Conservation (phyloP, 305 asterid genomes). For the Rubia peregrina region DNA sequence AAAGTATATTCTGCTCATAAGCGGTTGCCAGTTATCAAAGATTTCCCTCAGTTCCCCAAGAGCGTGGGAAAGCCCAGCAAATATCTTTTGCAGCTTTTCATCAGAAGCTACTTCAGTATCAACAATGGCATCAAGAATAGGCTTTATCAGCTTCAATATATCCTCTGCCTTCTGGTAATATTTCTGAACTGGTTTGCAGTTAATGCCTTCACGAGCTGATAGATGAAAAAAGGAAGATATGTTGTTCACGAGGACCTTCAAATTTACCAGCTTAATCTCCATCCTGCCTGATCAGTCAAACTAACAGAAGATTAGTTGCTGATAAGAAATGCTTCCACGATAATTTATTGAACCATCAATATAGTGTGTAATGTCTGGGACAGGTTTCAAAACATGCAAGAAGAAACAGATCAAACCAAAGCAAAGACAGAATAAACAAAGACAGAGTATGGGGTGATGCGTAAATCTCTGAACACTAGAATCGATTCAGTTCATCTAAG, state of each 20-base stretch:
- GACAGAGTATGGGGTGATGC: background rate
- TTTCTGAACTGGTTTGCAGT: constrained; percentile 52
- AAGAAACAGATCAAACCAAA: background rate
- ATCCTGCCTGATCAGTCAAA: constrained; percentile 32
- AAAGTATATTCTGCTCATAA: constrained; percentile 79
- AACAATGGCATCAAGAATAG: constrained; percentile 50
- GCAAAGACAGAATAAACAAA: too few relatives aligned
- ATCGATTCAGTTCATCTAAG: background rate
- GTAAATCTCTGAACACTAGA: background rate
- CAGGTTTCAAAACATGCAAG: background rate
- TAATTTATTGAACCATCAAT: background rate
- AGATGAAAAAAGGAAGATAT: constrained; percentile 43
- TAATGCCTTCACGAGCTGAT: constrained; percentile 47
- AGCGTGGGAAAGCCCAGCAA: constrained; percentile 46
- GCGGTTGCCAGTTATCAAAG: constrained; percentile 60
- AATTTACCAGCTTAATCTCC: constrained; percentile 52
- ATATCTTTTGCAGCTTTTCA: constrained; percentile 54
- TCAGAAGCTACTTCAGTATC: constrained; percentile 44
- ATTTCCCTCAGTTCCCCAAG: constrained; percentile 63
- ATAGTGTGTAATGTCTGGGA: background rate
- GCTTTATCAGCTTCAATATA: constrained; percentile 55
- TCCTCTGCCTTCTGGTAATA: constrained; percentile 56
- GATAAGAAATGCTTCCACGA: background rate
- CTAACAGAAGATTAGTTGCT: background rate
- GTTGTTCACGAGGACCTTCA: constrained; percentile 60